Conservation (phyloP, 2,329 filamentous ascomycete species). For the Fusarium verticillioides region DNA sequence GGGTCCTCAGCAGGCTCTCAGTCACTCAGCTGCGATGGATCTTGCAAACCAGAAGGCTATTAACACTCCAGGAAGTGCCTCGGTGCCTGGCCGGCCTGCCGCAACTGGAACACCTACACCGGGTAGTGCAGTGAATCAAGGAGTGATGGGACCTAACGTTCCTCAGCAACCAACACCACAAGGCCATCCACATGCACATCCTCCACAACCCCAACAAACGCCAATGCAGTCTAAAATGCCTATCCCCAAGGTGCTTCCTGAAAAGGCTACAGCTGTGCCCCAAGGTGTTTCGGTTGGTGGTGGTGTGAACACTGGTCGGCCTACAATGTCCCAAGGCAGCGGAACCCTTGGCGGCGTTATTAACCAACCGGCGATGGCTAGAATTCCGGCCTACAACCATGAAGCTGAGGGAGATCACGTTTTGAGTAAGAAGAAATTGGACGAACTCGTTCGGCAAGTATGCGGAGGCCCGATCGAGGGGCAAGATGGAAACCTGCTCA, state of each 20-base stretch:
- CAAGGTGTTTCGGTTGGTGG: conserved; percentile 76
- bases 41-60: conserved; percentile 58
- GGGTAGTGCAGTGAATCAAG: conserved; percentile 46
- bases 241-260: conserved; percentile 82
- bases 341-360: conserved; percentile 84
- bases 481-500: conserved; percentile 80
- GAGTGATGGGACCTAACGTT: conserved; percentile 48
- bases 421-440: conserved; percentile 96
- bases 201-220: conserved; percentile 55
- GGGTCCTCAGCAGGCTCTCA: conserved; percentile 56
- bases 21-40: conserved; percentile 62
- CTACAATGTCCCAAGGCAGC: conserved; percentile 84
- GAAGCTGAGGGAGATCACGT: conserved; percentile 93
- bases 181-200: conserved; percentile 61
- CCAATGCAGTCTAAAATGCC: conserved; percentile 73
- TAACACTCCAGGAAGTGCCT: conserved; percentile 49
- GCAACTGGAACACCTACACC: conserved; percentile 47
- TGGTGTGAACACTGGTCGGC: conserved; percentile 73
- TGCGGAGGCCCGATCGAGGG: conserved; percentile 81
- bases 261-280: conserved; percentile 74
- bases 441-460: conserved; percentile 93
- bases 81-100: conserved; percentile 47
- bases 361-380: conserved; percentile 85
- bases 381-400: conserved; percentile 84
- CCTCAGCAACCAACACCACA: conserved; percentile 48